A percentile compares a stretch with the other conserved stretches of the same genome.
Evolutionary conservation across 768 basidiomycete species (phyloP).

Genomic region (Gautieria morchelliformis): DNA sequence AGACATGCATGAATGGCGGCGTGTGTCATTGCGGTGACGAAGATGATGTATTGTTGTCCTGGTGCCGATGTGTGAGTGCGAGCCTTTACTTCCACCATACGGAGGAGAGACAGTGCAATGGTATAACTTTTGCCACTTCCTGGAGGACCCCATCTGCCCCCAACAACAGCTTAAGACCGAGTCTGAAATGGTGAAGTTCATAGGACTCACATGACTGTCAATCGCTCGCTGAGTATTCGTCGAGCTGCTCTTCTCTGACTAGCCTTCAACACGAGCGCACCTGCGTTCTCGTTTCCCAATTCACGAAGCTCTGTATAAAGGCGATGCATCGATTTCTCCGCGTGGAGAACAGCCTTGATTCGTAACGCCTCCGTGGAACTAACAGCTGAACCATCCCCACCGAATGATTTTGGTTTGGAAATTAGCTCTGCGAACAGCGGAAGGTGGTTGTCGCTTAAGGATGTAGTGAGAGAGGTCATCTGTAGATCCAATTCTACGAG

Average conservation of each 20-base stretch:
- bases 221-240: conserved; percentile 32
- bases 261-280: conserved; percentile 32
- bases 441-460: background rate
- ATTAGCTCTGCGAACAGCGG: conserved; percentile 37
- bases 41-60: conserved; percentile 28
- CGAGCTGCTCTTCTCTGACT: conserved; percentile 38
- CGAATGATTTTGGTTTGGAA: conserved; percentile 30
- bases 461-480: conserved; percentile 15
- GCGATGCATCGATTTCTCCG: conserved; percentile 30
- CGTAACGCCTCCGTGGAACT: background rate
- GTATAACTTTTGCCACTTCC: conserved; percentile 49
- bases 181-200: conserved; percentile 11
- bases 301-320: conserved; percentile 30
- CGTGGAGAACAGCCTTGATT: conserved; percentile 22
- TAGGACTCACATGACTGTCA: conserved; percentile 41
- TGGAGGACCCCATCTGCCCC: conserved; percentile 11
- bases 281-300: conserved; percentile 26
- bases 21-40: conserved; percentile 44
- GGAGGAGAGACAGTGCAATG: conserved; percentile 35
- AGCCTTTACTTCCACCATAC: conserved; percentile 33
- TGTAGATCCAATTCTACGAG: conserved; percentile 37
- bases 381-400: background rate
- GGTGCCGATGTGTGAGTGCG: conserved; percentile 16
- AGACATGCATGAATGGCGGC: conserved; percentile 43
- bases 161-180: too few species aligned